Conservation (phyloP, 129 eudicot genomes). For the Heracleum sosnowskyi region DNA sequence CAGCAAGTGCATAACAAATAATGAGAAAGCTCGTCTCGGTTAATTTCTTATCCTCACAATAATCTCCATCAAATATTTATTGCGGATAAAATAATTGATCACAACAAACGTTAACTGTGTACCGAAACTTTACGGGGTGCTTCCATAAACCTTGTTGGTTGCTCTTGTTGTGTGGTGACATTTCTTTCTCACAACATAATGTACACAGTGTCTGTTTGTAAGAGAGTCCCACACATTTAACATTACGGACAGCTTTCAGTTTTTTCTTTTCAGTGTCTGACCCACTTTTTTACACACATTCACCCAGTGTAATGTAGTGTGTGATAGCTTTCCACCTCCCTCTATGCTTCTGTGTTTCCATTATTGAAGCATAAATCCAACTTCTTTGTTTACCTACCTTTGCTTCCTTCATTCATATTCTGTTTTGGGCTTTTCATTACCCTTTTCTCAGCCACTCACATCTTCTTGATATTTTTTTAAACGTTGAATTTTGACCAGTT, state of each 20-base stretch:
- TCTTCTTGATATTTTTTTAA: constrained; percentile 9
- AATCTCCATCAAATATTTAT: too few species aligned
- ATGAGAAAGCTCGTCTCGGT: too few species aligned
- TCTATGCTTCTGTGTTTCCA: constrained; percentile 30
- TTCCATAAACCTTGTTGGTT: background rate
- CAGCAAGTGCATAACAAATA: too few species aligned
- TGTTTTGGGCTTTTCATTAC: background rate
- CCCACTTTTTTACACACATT: constrained; percentile 21
- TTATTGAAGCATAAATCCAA: constrained; percentile 24
- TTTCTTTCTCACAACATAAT: constrained; percentile 6
- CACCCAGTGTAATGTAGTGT: constrained; percentile 7
- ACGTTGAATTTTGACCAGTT: background rate
- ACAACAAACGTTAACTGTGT: background rate
- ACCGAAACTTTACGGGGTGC: background rate
- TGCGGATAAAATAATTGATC: too few species aligned
- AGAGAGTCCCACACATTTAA: constrained; percentile 8
- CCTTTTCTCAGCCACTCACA: background rate
- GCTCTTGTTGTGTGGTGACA: background rate
- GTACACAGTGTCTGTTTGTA: background rate
- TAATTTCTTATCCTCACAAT: too few species aligned
- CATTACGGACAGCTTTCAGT: constrained; percentile 10
- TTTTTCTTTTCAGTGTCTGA: constrained; percentile 23
- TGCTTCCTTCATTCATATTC: constrained; percentile 13
- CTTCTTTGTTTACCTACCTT: constrained; percentile 16
- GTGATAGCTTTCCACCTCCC: constrained; percentile 14